Conservation (phyloP, 331 rosid species). For the Spiraea crenata region DNA sequence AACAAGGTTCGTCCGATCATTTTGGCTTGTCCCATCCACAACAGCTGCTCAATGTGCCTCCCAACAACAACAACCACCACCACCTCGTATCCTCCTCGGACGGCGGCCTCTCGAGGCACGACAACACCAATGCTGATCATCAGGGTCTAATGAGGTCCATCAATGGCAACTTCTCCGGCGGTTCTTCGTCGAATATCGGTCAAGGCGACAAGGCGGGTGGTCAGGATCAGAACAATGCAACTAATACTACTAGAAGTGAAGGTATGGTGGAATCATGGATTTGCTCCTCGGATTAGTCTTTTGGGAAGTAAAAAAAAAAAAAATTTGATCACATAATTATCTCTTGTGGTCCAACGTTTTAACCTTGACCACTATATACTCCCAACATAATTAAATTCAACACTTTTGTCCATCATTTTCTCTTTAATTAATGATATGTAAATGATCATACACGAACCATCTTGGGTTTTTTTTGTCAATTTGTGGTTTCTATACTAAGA, state of each 20-base stretch:
- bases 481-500: conserved; percentile 5
- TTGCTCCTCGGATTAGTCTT: conserved; percentile 64
- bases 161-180: conserved; percentile 25
- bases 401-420: conserved; percentile 22
- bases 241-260: conserved; percentile 49
- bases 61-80: conserved; percentile 16
- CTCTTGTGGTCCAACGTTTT: conserved; percentile 29
- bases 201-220: conserved; percentile 37
- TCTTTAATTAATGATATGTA: conserved; percentile 56
- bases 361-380: conserved; percentile 46
- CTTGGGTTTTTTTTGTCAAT: conserved; percentile 23
- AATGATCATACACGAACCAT: conserved; percentile 42
- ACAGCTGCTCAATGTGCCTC: conserved; percentile 29
- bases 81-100: conserved; percentile 32
- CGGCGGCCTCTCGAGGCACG: conserved; percentile 27
- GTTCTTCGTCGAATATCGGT: conserved; percentile 49
- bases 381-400: conserved; percentile 46
- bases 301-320: background rate
- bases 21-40: conserved; percentile 52
- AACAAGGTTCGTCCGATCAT: conserved; percentile 12
- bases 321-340: conserved; percentile 8
- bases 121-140: conserved; percentile 17
- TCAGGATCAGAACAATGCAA: conserved; percentile 33
- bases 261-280: conserved; percentile 98
- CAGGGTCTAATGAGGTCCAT: conserved; percentile 38